Evolutionary conservation across 768 basidiomycete genomes (phyloP).

Genomic region (Hygrocybe coccinea): DNA sequence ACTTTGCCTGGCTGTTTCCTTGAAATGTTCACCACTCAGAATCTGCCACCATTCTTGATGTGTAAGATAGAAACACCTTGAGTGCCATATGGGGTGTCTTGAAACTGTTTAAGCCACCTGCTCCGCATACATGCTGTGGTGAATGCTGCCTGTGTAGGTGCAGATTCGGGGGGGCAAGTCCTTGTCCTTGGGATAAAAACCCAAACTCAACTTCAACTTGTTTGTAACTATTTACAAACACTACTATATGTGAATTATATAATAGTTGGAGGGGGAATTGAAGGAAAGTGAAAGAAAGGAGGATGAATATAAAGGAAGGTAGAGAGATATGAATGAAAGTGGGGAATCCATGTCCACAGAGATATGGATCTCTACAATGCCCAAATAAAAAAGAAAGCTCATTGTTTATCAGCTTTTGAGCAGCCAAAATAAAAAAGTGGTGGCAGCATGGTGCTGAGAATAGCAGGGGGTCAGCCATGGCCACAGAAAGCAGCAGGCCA

Average conservation of each 20-base stretch:
- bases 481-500: not conserved
- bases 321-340: no score
- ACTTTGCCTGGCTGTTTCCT: not conserved
- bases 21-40: not conserved
- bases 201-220: no score
- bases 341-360: no score
- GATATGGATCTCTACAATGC: no score
- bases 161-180: no score
- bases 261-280: no score
- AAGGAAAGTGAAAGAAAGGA: no score
- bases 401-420: not conserved
- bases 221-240: no score
- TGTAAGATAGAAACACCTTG: not conserved
- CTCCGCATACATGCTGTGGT: not conserved
- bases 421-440: not conserved
- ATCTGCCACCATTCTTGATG: not conserved
- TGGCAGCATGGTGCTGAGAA: not conserved
- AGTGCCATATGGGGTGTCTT: not conserved
- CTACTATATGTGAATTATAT: no score
- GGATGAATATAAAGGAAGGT: no score
- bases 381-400: not conserved
- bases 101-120: not conserved
- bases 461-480: not conserved
- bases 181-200: no score
- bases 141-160: no score